Evolutionary conservation across 305 asterid genomes (phyloP), one percentile per base, ranked within the genome.

Genomic region (Fraxinus albicans): DNA sequence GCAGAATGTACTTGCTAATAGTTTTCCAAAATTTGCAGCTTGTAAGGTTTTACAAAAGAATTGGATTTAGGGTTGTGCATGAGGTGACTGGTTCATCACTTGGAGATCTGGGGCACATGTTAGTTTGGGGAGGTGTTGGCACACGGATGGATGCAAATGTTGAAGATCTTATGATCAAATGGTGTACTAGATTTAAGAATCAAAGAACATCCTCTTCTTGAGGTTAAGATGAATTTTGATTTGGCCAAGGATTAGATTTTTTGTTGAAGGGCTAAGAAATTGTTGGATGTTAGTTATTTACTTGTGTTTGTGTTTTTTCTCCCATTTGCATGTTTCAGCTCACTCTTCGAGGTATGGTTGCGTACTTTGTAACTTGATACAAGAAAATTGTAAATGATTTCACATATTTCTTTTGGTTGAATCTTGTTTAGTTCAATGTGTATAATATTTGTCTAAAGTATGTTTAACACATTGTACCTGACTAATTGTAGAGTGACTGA

Each of bases 61-160:
- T 96, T 80, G 98, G 99, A 78, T 96, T 96, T 90, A 84, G 84
- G 44, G 80, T 85, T 58, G 96, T 92, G 83, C 86, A 91, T 53
- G 97, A 96, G 86, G 98, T 96, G 74, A 86, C 27, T n/a, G 98
- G 99, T 25, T 92, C 93, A 19, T 91, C 97, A 0, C 6, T 94
- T 3, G 93, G 93, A 25, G 98, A 96, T 88, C 4, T 89, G 33
- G 85, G 87, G 19, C 95, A 96, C 89, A 93, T 91, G 98, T 80
- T 96, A 76, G 92, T 94, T 15, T 96, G 99, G 99, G 99, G 98
- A 69, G 99, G 99, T 12, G 90, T 93, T 34, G 99, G 99, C 6
- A 96, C 99, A 58, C 87, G 97, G 65, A 96, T 96, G 99, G 97
- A 96, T 86, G 99, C 98, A 23, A 35, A 85, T 9, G 60, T 94